Evolutionary conservation across 495 filamentous ascomycete species (phyloP).

Genomic region (Letharia columbiana): DNA sequence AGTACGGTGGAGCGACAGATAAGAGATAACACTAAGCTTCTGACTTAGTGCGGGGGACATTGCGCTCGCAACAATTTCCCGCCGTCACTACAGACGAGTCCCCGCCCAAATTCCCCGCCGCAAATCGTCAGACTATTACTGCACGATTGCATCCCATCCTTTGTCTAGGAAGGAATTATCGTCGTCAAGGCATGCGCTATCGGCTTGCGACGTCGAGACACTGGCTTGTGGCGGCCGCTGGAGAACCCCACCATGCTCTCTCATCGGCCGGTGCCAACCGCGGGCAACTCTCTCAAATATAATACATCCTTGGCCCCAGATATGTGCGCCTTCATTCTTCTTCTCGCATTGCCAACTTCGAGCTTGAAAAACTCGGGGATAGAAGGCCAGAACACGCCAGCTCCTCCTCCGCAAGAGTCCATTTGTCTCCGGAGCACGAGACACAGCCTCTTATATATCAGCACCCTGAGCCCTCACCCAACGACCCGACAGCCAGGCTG

Average conservation of each 20-base stretch:
- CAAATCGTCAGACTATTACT: neutral
- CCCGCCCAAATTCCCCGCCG: neutral
- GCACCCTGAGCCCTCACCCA: neutral
- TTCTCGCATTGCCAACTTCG: constrained; percentile 1
- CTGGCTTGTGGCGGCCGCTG: neutral
- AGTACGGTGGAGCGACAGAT: too few species aligned
- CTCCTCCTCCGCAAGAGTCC: constrained; percentile 3
- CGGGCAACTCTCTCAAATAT: neutral
- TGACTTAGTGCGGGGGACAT: too few species aligned
- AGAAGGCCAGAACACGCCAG: neutral
- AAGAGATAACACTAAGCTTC: too few species aligned
- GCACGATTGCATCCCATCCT: neutral
- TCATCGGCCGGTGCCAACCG: constrained; percentile 21
- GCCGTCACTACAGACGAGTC: neutral
- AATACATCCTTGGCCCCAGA: constrained; percentile 4
- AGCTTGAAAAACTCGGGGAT: constrained; percentile 14
- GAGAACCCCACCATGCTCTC: constrained; percentile 2
- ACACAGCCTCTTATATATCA: constrained; percentile 8
- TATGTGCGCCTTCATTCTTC: constrained; percentile 9
- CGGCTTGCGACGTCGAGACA: neutral
- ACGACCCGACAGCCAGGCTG: neutral
- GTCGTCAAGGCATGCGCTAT: neutral
- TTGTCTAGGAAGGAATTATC: neutral
- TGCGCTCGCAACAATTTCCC: too few species aligned
- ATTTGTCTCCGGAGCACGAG: neutral